Evolutionary conservation across 2,329 filamentous ascomycete species (phyloP), one percentile per base, ranked within the genome.

Genomic region (Paecilomyces variotii): DNA sequence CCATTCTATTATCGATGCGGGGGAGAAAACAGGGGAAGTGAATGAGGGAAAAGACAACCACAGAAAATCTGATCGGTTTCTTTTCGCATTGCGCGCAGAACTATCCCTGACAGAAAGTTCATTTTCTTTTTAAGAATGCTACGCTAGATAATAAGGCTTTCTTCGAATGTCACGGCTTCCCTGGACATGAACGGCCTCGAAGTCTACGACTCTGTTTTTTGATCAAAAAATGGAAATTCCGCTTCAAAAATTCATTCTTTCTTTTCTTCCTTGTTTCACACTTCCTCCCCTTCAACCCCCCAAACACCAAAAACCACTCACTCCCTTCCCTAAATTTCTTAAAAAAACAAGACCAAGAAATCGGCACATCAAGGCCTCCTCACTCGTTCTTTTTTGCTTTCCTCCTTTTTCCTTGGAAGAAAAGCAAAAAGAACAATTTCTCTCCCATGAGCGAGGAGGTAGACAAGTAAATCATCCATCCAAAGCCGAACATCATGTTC

Each of bases 281-380:
- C 7, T 45, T 45, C n/a, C 9, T 24, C n/a, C 9, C 39, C 11
- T n/a, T 39, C 14, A n/a, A n/a, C 4, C 11, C 11, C 11, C 14
- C 2, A 9, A 52, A 53, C 50, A n/a, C n/a, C n/a, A n/a, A n/a
- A n/a, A n/a, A n/a, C n/a, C n/a, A n/a, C n/a, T n/a, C n/a, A n/a
- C n/a, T n/a, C 39, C 28, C 19, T 14, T 24, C 11, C 9, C 12
- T 10, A 25, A 55, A 6, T 19, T 19, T 19, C 19, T 19, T 19
- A 32, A 14, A 34, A 35, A 24, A 55, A 55, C 26, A 55, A 30
- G 25, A 25, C 4, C 9, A 34, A 30, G 28, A n/a, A 61, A 63
- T 62, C 71, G 76, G 76, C 74, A 73, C 65, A 75, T 77, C 74
- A 77, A 79, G 71, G 68, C 75, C 70, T 75, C 72, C 74, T 75